These are phyloP conservation scores for Achlya hypogyna DNA, from an alignment of 352 stramenopile genomes.

Conservation along the genomic window DNA sequence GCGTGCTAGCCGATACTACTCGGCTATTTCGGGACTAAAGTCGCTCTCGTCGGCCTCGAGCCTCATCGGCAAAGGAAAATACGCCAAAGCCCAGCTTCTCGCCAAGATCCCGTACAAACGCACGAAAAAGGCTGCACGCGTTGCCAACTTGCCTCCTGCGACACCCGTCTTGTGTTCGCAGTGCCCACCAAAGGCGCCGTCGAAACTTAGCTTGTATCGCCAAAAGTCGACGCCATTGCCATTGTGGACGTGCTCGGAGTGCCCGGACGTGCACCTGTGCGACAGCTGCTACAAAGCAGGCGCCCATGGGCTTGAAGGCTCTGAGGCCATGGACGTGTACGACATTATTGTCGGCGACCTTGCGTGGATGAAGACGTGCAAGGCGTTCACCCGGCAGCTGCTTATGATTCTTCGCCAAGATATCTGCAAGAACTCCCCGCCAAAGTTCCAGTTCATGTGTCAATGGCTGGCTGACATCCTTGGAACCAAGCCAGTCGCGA, in stretches of 20 bases:
- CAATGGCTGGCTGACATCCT: slow-evolving; percentile 75
- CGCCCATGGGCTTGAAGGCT: slow-evolving; percentile 62
- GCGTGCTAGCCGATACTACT: background rate
- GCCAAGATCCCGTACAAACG: background rate
- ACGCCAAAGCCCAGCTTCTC: background rate
- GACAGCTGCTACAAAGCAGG: slow-evolving; percentile 57
- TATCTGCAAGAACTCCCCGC: slow-evolving; percentile 61
- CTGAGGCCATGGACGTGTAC: slow-evolving; percentile 50
- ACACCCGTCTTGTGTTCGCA: background rate
- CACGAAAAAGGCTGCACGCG: background rate
- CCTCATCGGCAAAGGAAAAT: background rate
- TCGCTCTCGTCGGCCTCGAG: background rate
- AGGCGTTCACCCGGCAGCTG: slow-evolving; percentile 59
- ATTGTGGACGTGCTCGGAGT: slow-evolving; percentile 61
- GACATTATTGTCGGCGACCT: slow-evolving; percentile 56
- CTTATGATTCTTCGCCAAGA: slow-evolving; percentile 56
- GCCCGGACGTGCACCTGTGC: slow-evolving; percentile 57
- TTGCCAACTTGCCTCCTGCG: background rate
- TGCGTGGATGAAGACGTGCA: slow-evolving; percentile 65
- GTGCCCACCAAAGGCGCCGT: slow-evolving; percentile 1
- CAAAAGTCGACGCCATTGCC: background rate
- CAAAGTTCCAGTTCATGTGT: slow-evolving; percentile 77
- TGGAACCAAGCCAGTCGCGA: slow-evolving; percentile 42
- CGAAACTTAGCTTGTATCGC: background rate
- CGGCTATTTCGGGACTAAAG: background rate